Conservation (phyloP, 441 rosid species). For the Syzygium syzygioides region DNA sequence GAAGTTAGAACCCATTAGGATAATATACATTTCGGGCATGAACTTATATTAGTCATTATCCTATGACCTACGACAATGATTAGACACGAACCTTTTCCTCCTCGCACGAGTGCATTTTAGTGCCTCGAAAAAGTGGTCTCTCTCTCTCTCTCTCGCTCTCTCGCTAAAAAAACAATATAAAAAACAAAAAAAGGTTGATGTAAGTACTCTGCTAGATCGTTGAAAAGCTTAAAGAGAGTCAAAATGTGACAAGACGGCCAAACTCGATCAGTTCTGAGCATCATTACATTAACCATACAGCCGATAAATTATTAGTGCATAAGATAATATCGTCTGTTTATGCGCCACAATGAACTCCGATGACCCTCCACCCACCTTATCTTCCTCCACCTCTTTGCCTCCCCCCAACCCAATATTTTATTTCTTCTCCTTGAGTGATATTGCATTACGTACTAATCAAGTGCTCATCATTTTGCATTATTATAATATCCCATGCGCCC, state of each 20-base stretch:
- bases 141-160: not conserved
- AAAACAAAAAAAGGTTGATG: not conserved
- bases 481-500: not conserved
- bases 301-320: not conserved
- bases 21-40: not conserved
- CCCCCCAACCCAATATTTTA: not conserved
- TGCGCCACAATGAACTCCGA: not conserved
- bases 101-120: constrained; percentile 18
- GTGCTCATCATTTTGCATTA: not conserved
- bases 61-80: constrained; percentile 14
- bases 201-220: not conserved
- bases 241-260: not conserved
- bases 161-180: not conserved
- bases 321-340: not conserved
- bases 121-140: not conserved
- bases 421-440: not conserved
- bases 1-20: not conserved
- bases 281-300: not conserved
- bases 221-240: not conserved
- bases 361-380: not conserved
- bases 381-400: not conserved
- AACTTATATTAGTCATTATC: constrained; percentile 12
- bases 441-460: not conserved
- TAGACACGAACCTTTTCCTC: constrained; percentile 11
- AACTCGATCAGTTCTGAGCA: not conserved